Conservation (phyloP, 495 filamentous ascomycete genomes). For the Geoglossum glabrum region DNA sequence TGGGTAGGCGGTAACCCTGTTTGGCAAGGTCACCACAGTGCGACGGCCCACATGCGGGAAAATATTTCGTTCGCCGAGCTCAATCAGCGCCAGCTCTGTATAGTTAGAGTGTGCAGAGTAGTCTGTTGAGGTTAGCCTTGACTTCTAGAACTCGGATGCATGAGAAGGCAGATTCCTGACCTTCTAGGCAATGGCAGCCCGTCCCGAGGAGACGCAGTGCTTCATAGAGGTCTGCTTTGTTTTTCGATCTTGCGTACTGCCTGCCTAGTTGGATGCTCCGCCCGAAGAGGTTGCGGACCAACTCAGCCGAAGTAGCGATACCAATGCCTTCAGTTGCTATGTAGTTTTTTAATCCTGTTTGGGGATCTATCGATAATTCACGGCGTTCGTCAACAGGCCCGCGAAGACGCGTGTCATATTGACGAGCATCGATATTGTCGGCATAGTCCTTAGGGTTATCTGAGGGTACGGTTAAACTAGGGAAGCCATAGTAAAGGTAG, state of each 20-base stretch:
- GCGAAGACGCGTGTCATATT: conserved; percentile 59
- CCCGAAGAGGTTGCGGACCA: conserved; percentile 54
- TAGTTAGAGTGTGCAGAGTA: conserved; percentile 88
- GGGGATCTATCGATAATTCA: conserved; percentile 54
- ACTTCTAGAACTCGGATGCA: neutral
- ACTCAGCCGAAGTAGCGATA: conserved; percentile 55
- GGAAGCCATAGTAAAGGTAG: neutral
- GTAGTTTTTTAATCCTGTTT: conserved; percentile 67
- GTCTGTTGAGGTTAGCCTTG: conserved; percentile 23
- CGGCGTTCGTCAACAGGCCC: conserved; percentile 59
- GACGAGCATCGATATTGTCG: conserved; percentile 66
- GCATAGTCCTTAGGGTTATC: conserved; percentile 71
- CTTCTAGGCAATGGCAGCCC: conserved; percentile 73
- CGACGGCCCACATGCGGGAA: conserved; percentile 71
- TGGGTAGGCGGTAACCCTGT: conserved; percentile 44
- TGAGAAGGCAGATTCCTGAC: conserved; percentile 10
- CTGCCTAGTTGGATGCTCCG: conserved; percentile 54
- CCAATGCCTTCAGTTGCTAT: conserved; percentile 60
- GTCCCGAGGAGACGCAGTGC: conserved; percentile 70
- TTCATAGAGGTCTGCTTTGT: conserved; percentile 63
- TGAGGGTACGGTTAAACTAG: conserved; percentile 24
- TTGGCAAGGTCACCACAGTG: conserved; percentile 42
- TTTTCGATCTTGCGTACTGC: conserved; percentile 35
- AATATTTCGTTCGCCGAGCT: conserved; percentile 54
- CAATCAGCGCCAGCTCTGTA: conserved; percentile 62